phyloP scores from a whole-genome alignment of 805 yeast species.

The Starmerella riodocensis region DNA sequence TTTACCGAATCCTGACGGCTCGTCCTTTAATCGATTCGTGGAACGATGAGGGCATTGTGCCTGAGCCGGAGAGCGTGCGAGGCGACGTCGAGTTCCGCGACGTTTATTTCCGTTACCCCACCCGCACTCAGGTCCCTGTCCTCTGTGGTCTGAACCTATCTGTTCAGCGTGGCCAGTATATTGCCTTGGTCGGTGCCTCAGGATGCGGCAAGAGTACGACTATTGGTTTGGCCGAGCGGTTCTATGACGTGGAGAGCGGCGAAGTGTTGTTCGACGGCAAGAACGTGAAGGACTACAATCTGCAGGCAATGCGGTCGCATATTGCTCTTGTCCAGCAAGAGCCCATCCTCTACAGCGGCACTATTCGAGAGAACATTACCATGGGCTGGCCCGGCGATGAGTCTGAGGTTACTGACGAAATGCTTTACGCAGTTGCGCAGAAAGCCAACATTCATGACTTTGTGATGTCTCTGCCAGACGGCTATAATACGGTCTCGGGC shows the following conservation, averaged over 20 bases:
- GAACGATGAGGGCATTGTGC: conserved; percentile 23
- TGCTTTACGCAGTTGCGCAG: conserved; percentile 34
- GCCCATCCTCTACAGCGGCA: conserved; percentile 44
- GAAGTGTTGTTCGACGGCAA: conserved; percentile 40
- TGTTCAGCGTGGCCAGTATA: conserved; percentile 39
- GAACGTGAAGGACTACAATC: conserved; percentile 37
- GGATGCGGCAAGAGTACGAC: conserved; percentile 53
- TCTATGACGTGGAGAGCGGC: conserved; percentile 40
- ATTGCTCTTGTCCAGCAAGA: conserved; percentile 54
- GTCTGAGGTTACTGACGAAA: conserved; percentile 29
- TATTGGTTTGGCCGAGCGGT: conserved; percentile 38
- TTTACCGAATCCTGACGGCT: conserved; percentile 26
- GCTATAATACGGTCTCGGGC: conserved; percentile 46
- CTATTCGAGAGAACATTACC: conserved; percentile 42
- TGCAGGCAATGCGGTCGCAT: conserved; percentile 36
- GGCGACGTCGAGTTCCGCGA: conserved; percentile 45
- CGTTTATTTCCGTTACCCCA: conserved; percentile 54
- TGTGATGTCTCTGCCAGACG: conserved; percentile 43
- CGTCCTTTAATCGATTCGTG: conserved; percentile 28
- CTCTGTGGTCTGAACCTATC: conserved; percentile 38
- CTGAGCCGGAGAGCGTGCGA: conserved; percentile 25
- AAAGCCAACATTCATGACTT: conserved; percentile 50
- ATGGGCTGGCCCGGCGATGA: conserved; percentile 33
- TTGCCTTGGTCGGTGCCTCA: conserved; percentile 57
- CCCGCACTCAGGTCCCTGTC: conserved; percentile 40